Base-by-base conservation (phyloP, 2,329 filamentous ascomycete genomes). In the Paecilomyces dactylethromorphus region DNA sequence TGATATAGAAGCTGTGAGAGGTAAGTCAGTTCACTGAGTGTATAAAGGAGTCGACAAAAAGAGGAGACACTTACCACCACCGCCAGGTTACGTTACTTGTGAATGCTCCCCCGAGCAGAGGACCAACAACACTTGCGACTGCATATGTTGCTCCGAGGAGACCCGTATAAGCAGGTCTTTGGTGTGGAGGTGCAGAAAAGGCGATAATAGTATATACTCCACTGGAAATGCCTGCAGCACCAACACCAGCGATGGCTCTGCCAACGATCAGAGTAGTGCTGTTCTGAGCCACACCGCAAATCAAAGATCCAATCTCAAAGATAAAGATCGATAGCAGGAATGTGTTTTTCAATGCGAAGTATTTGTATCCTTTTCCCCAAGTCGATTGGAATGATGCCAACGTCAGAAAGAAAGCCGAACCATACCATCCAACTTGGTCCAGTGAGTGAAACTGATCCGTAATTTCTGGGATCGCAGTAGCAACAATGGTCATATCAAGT, bases 111-210 rank as follows among this genome's bases (percentile, higher is more conserved):
- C 76, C 77, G 65, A 79, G 62, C 55, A 82, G 69, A 21, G 80
- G 80, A 29, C 80, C 81, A 24, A 77, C 74, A 12, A 82, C 79
- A 58, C 65, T 71, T 6, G 79, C 78, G 58, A 82, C 75, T 1
- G 79, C 78, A 62, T 79, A 81, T 71, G 81, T 80, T 54, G 73
- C 75, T 54, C 79, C 80, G 52, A 82, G 75, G 15, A 81, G 22
- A 2, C 79, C 79, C 62, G 76, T 80, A 62, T 57, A 59, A 2
- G 57, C 57, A 35, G 59, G 59, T 2, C 59, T 26, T 33, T 57
- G 55, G 6, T 39, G 35, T 52, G 59, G 59, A n/a, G 57, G 54
- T 8, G 60, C 60, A 49, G 58, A 56, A 29, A 64, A 63, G 7
- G 62, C 69, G 35, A 71, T 65, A 35, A 72, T 68, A 21, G 62